These are phyloP conservation scores for Fusarium scirpi DNA, from an alignment of 2,329 filamentous ascomycete species.

Conservation along the genomic window DNA sequence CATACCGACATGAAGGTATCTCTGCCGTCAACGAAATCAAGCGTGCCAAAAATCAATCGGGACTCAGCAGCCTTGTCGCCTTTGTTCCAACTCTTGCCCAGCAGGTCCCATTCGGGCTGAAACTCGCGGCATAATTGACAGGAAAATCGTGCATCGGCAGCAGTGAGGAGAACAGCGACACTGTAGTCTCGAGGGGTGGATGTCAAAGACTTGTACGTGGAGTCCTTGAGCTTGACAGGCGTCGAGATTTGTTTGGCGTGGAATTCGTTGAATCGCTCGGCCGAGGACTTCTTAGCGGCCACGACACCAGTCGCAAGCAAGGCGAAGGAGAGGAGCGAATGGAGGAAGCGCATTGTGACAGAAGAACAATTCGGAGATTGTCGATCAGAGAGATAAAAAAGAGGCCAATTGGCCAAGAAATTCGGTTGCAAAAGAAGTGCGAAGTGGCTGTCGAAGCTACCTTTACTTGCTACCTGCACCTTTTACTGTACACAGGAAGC, in stretches of 20 bases:
- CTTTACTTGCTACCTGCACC: slow-evolving; percentile 17
- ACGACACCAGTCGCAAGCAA: slow-evolving; percentile 71
- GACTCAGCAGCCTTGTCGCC: slow-evolving; percentile 82
- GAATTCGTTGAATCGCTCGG: slow-evolving; percentile 78
- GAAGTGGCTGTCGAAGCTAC: slow-evolving; percentile 26
- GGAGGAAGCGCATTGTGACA: slow-evolving; percentile 75
- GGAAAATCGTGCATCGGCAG: slow-evolving; percentile 83
- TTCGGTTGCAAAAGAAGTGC: neutral
- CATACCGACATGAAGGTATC: slow-evolving; percentile 85
- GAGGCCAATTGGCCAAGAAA: slow-evolving; percentile 43
- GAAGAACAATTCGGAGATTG: neutral
- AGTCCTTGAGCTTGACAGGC: slow-evolving; percentile 83
- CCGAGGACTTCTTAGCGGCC: slow-evolving; percentile 72
- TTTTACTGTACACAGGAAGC: slow-evolving; percentile 15
- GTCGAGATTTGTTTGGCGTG: slow-evolving; percentile 72
- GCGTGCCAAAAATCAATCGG: slow-evolving; percentile 80
- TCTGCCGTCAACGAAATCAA: slow-evolving; percentile 90
- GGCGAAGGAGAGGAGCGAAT: slow-evolving; percentile 71
- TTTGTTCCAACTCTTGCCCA: slow-evolving; percentile 87
- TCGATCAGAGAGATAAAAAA: neutral
- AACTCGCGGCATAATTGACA: slow-evolving; percentile 91
- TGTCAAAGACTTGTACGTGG: slow-evolving; percentile 80
- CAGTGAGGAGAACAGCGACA: slow-evolving; percentile 85
- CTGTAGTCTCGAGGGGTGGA: slow-evolving; percentile 84
- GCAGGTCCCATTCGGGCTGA: slow-evolving; percentile 91